phyloP scores from a whole-genome alignment of 805 yeast species.

The Debaryomyces hansenii region DNA sequence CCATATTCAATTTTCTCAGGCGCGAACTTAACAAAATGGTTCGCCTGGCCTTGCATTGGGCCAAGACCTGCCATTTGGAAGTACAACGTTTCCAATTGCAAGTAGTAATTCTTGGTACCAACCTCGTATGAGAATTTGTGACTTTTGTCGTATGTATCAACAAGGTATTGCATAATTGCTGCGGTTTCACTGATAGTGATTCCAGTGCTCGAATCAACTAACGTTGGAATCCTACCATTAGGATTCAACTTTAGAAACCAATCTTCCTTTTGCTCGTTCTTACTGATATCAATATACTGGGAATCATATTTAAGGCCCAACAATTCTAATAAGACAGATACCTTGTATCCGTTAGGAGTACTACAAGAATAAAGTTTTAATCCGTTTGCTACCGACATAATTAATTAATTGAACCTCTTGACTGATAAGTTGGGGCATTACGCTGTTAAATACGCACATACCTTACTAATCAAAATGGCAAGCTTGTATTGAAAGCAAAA shows the following conservation, averaged over 20 bases:
- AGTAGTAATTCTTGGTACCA: conserved; percentile 47
- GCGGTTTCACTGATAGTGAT: conserved; percentile 57
- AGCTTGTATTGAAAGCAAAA: too few relatives aligned
- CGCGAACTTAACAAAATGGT: conserved; percentile 46
- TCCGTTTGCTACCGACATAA: background rate
- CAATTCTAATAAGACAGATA: conserved; percentile 40
- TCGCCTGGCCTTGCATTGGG: conserved; percentile 64
- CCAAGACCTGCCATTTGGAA: conserved; percentile 56
- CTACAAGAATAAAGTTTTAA: conserved; percentile 19
- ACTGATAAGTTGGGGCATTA: too few relatives aligned
- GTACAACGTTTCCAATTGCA: conserved; percentile 50
- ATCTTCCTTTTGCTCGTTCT: conserved; percentile 51
- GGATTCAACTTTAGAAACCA: conserved; percentile 60
- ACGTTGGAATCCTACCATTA: conserved; percentile 63
- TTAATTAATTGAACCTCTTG: background rate
- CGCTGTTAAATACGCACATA: too few relatives aligned
- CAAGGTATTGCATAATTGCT: conserved; percentile 59
- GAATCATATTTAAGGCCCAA: conserved; percentile 43
- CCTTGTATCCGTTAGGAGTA: conserved; percentile 50
- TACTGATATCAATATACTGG: conserved; percentile 40
- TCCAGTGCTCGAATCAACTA: conserved; percentile 44
- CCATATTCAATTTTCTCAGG: conserved; percentile 55
- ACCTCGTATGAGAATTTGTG: conserved; percentile 42
- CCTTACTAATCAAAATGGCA: too few relatives aligned
- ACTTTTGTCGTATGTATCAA: conserved; percentile 60